Percentiles rank a stretch among this genome's conserved stretches.
These are phyloP conservation scores for Aspergillus cristatus DNA, from an alignment of 495 filamentous ascomycete genomes.

Conservation along the genomic window DNA sequence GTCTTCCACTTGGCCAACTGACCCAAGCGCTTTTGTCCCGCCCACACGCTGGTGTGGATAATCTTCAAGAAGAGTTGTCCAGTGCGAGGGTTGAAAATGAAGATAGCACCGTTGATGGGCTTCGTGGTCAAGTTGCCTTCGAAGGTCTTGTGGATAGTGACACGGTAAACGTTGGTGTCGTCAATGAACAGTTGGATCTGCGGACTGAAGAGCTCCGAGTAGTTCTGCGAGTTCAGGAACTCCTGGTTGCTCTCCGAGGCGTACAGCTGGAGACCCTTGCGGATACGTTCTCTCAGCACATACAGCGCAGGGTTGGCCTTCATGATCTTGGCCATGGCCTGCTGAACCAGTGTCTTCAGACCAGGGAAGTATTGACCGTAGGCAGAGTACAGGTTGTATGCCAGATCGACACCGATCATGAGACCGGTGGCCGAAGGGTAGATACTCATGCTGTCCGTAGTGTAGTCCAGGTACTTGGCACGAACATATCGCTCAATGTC, in stretches of 20 bases:
- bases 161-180: slow-evolving; percentile 98
- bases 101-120: slow-evolving; percentile 99
- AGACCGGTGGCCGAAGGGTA: slow-evolving; percentile 96
- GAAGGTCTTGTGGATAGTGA: slow-evolving; percentile 99
- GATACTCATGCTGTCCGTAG: slow-evolving; percentile 97
- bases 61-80: slow-evolving; percentile 99
- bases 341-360: slow-evolving; percentile 89
- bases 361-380: slow-evolving; percentile 99
- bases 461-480: slow-evolving; percentile 98
- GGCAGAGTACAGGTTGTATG: slow-evolving; percentile 96
- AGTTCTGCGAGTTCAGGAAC: slow-evolving; percentile 99
- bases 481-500: slow-evolving; percentile 97
- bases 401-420: slow-evolving; percentile 97
- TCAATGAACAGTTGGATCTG: slow-evolving; percentile 99
- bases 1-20: slow-evolving; percentile 99
- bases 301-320: slow-evolving; percentile 98
- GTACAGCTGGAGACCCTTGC: slow-evolving; percentile 97
- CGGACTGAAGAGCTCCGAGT: slow-evolving; percentile 98
- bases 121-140: slow-evolving; percentile 99
- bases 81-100: slow-evolving; percentile 98
- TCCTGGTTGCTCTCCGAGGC: slow-evolving; percentile 99
- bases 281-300: slow-evolving; percentile 93
- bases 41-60: slow-evolving; percentile 99
- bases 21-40: slow-evolving; percentile 96
- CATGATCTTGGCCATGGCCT: slow-evolving; percentile 99